Conservation (phyloP, 176 grass and related monocot genomes). For the Avena sativa region DNA sequence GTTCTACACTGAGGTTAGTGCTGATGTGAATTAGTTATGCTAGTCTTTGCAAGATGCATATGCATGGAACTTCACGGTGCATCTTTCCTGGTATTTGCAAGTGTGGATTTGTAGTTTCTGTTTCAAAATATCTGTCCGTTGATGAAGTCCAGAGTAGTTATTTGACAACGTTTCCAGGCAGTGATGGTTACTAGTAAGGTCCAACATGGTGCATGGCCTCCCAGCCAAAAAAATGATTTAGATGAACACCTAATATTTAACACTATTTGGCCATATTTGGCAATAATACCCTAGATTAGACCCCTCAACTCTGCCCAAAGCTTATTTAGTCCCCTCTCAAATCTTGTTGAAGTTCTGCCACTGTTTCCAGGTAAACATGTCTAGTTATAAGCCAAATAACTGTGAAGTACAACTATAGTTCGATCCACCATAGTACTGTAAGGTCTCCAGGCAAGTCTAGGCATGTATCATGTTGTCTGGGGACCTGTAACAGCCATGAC, state of each 20-base stretch:
- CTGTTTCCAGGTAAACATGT: not conserved
- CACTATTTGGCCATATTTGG: not conserved
- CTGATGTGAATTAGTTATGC: not conserved
- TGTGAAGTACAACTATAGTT: not conserved
- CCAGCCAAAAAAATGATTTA: not conserved
- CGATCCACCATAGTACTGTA: not conserved
- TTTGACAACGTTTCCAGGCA: not conserved
- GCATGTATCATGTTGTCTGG: not conserved
- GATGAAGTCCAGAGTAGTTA: slow-evolving; percentile 14
- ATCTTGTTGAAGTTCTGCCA: not conserved
- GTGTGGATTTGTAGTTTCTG: not conserved
- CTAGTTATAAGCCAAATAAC: not conserved
- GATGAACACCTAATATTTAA: not conserved
- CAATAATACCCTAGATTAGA: not conserved
- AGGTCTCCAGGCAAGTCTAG: not conserved
- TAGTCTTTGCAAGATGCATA: slow-evolving; percentile 12
- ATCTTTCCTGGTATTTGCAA: no score
- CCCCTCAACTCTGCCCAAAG: not conserved
- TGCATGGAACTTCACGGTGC: not conserved
- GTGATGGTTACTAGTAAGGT: not conserved
- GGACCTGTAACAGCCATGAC: not conserved
- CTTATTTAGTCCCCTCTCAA: not conserved
- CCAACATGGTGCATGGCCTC: not conserved
- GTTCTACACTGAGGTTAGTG: slow-evolving; percentile 32
- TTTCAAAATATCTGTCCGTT: not conserved